Base-by-base conservation (phyloP, 495 filamentous ascomycete genomes). In the Penicillium lagena region DNA sequence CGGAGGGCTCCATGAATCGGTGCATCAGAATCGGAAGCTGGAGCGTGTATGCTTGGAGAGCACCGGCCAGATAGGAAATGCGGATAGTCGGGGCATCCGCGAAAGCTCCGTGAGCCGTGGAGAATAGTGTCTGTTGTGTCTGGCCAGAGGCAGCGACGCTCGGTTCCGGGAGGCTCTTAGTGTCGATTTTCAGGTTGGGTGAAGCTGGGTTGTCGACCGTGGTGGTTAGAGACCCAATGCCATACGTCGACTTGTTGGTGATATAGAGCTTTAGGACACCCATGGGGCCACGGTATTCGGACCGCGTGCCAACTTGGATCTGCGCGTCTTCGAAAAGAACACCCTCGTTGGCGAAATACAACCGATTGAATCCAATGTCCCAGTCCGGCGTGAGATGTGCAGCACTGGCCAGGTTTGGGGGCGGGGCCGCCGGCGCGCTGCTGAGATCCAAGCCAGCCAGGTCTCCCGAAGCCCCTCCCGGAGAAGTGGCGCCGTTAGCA, bases 211-310 rank as follows among this genome's bases (percentile, higher is more conserved):
- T 90, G 59, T 96, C 89, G 13, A 96, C 65, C 1, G 94, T 97
- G 1, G 93, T 95, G 0, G 93, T 97, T 65, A 99, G 89, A 7
- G 89, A 93, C 49, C 79, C 81, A 41, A 97, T 85, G 2, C 85
- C 67, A 41, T 82, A 82, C 0, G 87, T 80, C 2, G 88, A 88
- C 64, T 95, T 96, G 67, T 97, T 97, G 33, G 85, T 85, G 59
- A 97, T 91, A 64, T 96, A 96, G 40, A 96, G 69, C 55, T 97
- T 96, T 35, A 99, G 73, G 48, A 91, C 95, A 39, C 93, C 94
- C 75, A 95, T 85, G 51, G 95, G 86, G 12, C 79, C 87, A 44
- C 94, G 87, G 60, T 95, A 99, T 63, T 99, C 94, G 5, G 88
- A 89, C 7, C 94, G 85, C 38, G 97, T 66, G 29, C 93, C 94